Base-by-base conservation (phyloP, 2,329 filamentous ascomycete species). In the Venturia effusa region DNA sequence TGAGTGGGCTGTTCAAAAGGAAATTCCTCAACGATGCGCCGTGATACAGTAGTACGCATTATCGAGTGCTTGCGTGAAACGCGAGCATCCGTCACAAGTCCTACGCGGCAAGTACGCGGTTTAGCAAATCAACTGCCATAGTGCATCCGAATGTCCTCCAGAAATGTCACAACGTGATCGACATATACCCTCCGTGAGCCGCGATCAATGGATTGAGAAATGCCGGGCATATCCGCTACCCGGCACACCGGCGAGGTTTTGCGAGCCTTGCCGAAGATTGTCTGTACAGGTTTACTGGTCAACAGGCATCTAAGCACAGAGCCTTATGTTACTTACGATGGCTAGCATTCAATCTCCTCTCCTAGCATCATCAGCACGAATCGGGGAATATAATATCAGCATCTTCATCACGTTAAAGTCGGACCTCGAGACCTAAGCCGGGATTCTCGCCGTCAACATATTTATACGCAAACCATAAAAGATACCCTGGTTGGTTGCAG, bases 111-210 rank as follows among this genome's bases (percentile, higher is more conserved):
- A 22, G 6, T 7, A 7, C 51, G n/a, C n/a, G n/a, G n/a, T n/a
- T n/a, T n/a, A n/a, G n/a, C n/a, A n/a, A n/a, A n/a, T n/a, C n/a
- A n/a, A n/a, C n/a, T n/a, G n/a, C n/a, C n/a, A n/a, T n/a, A n/a
- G n/a, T n/a, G n/a, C n/a, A n/a, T 15, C 51, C 51, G 51, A 57
- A 57, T 32, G 19, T 7, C 51, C n/a, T 34, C 1, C 19, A n/a
- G n/a, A 17, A 34, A 27, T 17, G 51, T 34, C 3, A 19, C 27
- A 55, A n/a, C 27, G 27, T n/a, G 51, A 57, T 57, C 51, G 51
- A 57, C 51, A 57, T 57, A 57, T 57, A 57, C 2, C 51, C 45
- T 30, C 30, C n/a, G 34, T n/a, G 51, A 57, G 34, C 51, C 51
- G 27, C 51, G 51, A 57, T 57, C 51, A 57, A 19, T 30, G 34